These are phyloP conservation scores for Durusdinium trenchii DNA, from an alignment of 73 alveolate species.

Conservation along the genomic window DNA sequence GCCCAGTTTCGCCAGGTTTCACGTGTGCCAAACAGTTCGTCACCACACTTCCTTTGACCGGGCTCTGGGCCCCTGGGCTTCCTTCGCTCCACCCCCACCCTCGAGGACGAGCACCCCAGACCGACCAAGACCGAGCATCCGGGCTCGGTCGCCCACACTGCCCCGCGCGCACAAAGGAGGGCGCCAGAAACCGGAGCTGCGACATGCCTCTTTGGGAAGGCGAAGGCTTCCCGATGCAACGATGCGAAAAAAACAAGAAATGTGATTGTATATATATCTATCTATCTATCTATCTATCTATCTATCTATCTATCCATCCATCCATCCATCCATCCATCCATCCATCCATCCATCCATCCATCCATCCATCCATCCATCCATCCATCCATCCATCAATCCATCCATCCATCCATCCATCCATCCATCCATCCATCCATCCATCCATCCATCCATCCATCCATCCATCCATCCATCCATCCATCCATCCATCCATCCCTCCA, in stretches of 20 bases:
- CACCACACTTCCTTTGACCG: too few relatives aligned
- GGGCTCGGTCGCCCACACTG: too few relatives aligned
- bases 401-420: constrained; percentile 25
- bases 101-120: too few relatives aligned
- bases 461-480: constrained; percentile 20
- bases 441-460: constrained; percentile 11
- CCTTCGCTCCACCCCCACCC: too few relatives aligned
- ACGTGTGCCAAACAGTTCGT: too few relatives aligned
- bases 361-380: constrained; percentile 18
- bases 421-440: constrained; percentile 20
- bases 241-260: too few relatives aligned
- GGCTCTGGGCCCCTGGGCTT: too few relatives aligned
- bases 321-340: constrained; percentile 12
- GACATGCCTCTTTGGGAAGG: not conserved
- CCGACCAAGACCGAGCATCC: too few relatives aligned
- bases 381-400: constrained; percentile 4
- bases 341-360: constrained; percentile 20
- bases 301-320: not conserved
- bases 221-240: too few relatives aligned
- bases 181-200: constrained; percentile 61
- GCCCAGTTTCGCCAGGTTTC: too few relatives aligned
- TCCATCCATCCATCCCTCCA: constrained; percentile 5
- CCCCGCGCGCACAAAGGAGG: constrained; percentile 51
- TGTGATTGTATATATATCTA: too few relatives aligned
- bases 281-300: not conserved